Percentiles rank a stretch among this genome's conserved stretches.
Conservation (phyloP, 495 filamentous ascomycete genomes). For the Staphylotrichum longicolle region DNA sequence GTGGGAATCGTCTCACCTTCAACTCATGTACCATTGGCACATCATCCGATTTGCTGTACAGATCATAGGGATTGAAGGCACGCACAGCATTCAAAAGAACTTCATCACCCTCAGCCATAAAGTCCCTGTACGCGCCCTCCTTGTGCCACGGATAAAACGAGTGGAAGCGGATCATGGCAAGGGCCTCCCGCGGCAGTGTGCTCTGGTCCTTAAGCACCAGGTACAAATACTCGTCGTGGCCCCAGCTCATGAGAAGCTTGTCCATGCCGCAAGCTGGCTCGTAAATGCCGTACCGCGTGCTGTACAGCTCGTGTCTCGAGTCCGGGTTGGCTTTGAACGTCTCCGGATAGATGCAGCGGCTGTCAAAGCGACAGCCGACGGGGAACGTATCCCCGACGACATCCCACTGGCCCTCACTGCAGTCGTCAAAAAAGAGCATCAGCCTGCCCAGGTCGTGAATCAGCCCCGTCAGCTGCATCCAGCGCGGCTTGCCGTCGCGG, state of each 20-base stretch:
- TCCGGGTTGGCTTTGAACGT: conserved; percentile 74
- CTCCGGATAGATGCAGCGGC: conserved; percentile 72
- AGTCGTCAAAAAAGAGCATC: conserved; percentile 73
- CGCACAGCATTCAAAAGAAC: conserved; percentile 74
- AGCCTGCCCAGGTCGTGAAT: conserved; percentile 90
- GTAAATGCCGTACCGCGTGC: conserved; percentile 76
- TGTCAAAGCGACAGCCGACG: conserved; percentile 79
- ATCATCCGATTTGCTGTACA: conserved; percentile 89
- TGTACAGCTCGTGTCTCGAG: conserved; percentile 60
- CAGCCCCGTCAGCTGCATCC: conserved; percentile 89
- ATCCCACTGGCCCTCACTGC: conserved; percentile 87
- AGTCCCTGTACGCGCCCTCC: conserved; percentile 69
- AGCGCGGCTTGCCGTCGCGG: conserved; percentile 82
- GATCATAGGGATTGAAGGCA: conserved; percentile 87
- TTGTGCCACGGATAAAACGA: conserved; percentile 89
- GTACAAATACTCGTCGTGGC: conserved; percentile 90
- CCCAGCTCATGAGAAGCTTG: conserved; percentile 86
- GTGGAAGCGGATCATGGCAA: conserved; percentile 90
- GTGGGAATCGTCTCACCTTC: conserved; percentile 47
- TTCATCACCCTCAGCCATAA: conserved; percentile 80
- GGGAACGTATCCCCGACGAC: conserved; percentile 91
- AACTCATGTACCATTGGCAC: conserved; percentile 70
- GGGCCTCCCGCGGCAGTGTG: conserved; percentile 70
- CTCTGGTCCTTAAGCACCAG: conserved; percentile 77
- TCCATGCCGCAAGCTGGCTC: conserved; percentile 70